Percentiles rank a stretch among this genome's conserved stretches.
Evolutionary conservation across 441 rosid species (phyloP).

Genomic region (Gossypium trilobum): DNA sequence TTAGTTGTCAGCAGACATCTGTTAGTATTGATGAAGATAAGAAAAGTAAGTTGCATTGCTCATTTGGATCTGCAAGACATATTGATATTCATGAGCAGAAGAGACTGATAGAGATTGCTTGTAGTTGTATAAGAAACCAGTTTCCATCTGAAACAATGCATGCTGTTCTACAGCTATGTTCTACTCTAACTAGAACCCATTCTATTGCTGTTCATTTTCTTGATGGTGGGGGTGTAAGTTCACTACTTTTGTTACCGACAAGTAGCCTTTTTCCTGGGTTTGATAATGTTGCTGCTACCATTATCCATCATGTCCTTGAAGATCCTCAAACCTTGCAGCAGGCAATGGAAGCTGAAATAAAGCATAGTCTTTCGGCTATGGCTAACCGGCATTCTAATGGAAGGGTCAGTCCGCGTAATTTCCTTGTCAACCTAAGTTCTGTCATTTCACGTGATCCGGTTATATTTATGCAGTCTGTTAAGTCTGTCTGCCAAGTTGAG

Average conservation of each 20-base stretch:
- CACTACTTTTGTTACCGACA: constrained; percentile 73
- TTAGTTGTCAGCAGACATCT: constrained; percentile 36
- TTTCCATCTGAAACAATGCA: constrained; percentile 90
- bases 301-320: constrained; percentile 87
- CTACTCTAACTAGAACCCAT: constrained; percentile 80
- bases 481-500: constrained; percentile 83
- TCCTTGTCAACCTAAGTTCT: constrained; percentile 58
- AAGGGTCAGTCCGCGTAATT: constrained; percentile 79
- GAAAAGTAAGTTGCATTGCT: constrained; percentile 51
- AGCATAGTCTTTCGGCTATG: constrained; percentile 69
- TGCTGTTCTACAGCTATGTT: constrained; percentile 84
- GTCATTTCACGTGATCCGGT: constrained; percentile 82
- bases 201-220: constrained; percentile 77
- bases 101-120: constrained; percentile 79
- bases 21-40: constrained; percentile 61
- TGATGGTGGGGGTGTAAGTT: constrained; percentile 72
- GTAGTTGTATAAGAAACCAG: constrained; percentile 65
- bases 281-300: constrained; percentile 80
- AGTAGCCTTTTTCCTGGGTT: constrained; percentile 89
- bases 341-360: constrained; percentile 98
- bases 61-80: constrained; percentile 42
- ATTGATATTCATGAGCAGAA: constrained; percentile 60
- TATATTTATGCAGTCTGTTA: constrained; percentile 76
- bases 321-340: constrained; percentile 97
- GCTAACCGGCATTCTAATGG: constrained; percentile 82